Evolutionary conservation across 192 early-diverging fungal genomes (phyloP).

Genomic region (Dissophora globulifera): DNA sequence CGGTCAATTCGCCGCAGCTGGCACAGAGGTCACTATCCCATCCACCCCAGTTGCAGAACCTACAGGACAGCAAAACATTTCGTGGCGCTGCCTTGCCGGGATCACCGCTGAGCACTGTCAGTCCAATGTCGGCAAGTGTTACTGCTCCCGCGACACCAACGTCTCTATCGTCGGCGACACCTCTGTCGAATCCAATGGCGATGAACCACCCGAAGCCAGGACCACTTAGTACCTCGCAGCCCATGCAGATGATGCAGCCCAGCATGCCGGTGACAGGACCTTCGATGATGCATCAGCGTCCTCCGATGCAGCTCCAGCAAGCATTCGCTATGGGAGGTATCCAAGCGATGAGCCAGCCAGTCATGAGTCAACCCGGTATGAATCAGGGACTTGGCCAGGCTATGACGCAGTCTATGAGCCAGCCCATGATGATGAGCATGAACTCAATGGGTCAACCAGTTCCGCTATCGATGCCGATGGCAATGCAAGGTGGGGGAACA

Average conservation of each 20-base stretch:
- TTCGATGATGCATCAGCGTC: constrained; percentile 9
- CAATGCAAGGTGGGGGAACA: constrained; percentile 14
- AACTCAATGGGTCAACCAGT: constrained; percentile 2
- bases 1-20: constrained; percentile 6
- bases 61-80: neutral
- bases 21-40: neutral
- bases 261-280: constrained; percentile 5
- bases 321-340: neutral
- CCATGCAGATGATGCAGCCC: neutral
- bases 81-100: constrained; percentile 1
- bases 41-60: neutral
- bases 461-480: constrained; percentile 7
- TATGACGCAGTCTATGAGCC: constrained; percentile 18
- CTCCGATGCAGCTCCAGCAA: constrained; percentile 12
- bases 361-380: neutral
- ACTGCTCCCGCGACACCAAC: neutral
- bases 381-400: neutral
- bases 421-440: constrained; percentile 5
- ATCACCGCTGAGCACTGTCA: constrained; percentile 9
- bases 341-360: neutral
- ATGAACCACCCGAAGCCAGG: constrained; percentile 1
- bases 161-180: neutral
- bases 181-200: constrained; percentile 5
- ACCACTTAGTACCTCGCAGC: neutral
- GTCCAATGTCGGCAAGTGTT: neutral